A percentile compares a stretch with the other conserved stretches of the same genome.
Conservation (phyloP, 1,284 basidiomycete species). For the Ceratobasidium sp. region DNA sequence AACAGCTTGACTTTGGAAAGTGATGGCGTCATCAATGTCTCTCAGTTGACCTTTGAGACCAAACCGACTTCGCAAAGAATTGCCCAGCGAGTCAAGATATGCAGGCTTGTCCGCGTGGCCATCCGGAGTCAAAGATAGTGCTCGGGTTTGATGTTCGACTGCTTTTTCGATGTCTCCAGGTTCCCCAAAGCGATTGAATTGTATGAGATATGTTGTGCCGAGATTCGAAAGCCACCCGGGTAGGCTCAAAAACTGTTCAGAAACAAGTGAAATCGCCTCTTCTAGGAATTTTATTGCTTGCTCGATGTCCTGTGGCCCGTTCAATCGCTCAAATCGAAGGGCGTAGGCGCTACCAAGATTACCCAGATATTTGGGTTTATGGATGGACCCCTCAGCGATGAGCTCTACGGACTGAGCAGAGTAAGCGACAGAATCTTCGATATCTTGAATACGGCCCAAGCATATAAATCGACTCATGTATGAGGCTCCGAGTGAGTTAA, state of each 20-base stretch:
- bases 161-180: constrained; percentile 10
- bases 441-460: too few species aligned
- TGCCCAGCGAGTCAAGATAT: background rate
- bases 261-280: background rate
- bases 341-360: constrained; percentile 1
- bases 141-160: constrained; percentile 11
- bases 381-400: too few species aligned
- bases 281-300: background rate
- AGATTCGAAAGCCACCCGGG: background rate
- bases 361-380: background rate
- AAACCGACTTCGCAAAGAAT: constrained; percentile 3
- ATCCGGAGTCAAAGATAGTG: background rate
- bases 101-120: background rate
- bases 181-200: background rate
- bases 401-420: too few species aligned
- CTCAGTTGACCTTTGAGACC: background rate
- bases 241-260: background rate
- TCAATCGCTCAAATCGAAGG: constrained; percentile 13
- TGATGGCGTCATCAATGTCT: constrained; percentile 16
- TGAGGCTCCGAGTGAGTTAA: background rate
- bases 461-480: background rate
- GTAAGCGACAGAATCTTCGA: too few species aligned
- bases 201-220: background rate
- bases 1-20: background rate
- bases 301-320: background rate